Conservation (phyloP, 139 green algal genomes). For the Penium margaritaceum region DNA sequence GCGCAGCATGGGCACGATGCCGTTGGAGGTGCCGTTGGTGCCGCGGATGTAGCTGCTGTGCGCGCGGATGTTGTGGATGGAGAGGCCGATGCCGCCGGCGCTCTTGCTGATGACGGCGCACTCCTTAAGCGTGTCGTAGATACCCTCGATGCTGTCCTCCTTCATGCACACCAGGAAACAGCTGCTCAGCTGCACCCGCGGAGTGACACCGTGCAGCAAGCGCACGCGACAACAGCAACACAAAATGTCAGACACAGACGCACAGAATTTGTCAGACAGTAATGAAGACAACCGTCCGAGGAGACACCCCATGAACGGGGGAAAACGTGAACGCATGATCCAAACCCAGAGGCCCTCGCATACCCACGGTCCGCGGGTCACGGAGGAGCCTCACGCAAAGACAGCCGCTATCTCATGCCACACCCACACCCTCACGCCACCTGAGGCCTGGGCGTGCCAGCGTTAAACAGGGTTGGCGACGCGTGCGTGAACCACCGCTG, state of each 20-base stretch:
- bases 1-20: conserved; percentile 96
- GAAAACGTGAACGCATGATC: too few species aligned
- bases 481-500: conserved; percentile 78
- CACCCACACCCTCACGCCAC: background rate
- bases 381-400: too few species aligned
- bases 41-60: conserved; percentile 91
- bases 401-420: too few species aligned
- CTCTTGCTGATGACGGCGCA: conserved; percentile 93
- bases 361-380: too few species aligned
- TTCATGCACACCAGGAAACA: conserved; percentile 97
- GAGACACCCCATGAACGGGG: background rate
- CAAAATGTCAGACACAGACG: background rate
- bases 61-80: conserved; percentile 90
- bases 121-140: conserved; percentile 99
- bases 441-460: conserved; percentile 71
- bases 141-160: conserved; percentile 88
- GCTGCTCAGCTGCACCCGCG: conserved; percentile 60
- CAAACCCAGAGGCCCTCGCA: too few species aligned
- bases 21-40: conserved; percentile 95
- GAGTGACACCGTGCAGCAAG: conserved; percentile 25
- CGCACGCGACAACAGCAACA: background rate
- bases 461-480: conserved; percentile 96
- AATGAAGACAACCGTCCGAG: too few species aligned
- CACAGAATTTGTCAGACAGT: too few species aligned
- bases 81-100: conserved; percentile 90